Base-by-base conservation (phyloP, 2,329 filamentous ascomycete genomes). In the Stagonosporopsis cucurbitacearum region DNA sequence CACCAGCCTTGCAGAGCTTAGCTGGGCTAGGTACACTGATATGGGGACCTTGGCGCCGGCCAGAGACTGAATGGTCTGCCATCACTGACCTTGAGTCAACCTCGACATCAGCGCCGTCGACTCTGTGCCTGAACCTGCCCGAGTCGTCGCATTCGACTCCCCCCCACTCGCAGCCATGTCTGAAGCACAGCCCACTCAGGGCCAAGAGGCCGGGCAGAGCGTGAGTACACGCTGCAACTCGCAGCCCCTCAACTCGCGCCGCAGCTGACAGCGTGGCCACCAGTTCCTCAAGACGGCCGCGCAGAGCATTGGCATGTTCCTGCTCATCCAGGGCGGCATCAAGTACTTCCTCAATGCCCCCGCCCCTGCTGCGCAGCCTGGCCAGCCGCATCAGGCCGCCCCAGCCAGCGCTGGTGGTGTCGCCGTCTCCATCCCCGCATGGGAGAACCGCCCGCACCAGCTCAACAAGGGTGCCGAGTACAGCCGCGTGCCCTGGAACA, bases 401-500 rank as follows among this genome's bases (percentile, higher is more conserved):
- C 47, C 62, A 11, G 57, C 52, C 42, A 64, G 55, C 37, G 59
- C 17, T 9, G 19, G 55, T 26, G 65, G 57, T 25, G 50, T 58
- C 53, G 74, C 70, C 49, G 73, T 69, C 42, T 62, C 68, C 9
- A 74, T 77, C 37, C 74, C 76, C 25, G 64, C 66, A 7, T 77
- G 74, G 64, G 66, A 70, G 33, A 60, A 72, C 45, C 69, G 75
- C 32, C 75, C 76, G 11, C 60, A 59, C 23, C 63, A 69, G 17
- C 78, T 87, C 69, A 74, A 87, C 77, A 63, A 67, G 3, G 68
- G 69, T 41, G 88, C 87, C 20, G 77, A 81, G 46, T 88, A 88
- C 73, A 89, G 83, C 66, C 75, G 77, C 1, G 77, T 91, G 17
- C 92, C 92, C 1, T 83, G 88, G 63, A 84, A 82, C 53, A 82